Percentiles rank a stretch among this genome's conserved stretches.
Conservation (phyloP, 169 alveolate genomes). For the Amoebophrya sp. region DNA sequence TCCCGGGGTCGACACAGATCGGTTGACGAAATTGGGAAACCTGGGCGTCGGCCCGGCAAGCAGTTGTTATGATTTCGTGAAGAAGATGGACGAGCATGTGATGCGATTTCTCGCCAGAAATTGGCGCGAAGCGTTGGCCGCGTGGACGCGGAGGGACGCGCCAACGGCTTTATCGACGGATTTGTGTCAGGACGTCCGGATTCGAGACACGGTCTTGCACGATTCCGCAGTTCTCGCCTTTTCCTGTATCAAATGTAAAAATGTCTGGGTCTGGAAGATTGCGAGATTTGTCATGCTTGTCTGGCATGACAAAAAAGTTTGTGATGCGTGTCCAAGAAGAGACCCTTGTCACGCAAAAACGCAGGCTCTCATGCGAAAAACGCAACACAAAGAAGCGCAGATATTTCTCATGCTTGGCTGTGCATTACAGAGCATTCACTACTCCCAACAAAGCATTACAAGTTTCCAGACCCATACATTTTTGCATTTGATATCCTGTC, state of each 20-base stretch:
- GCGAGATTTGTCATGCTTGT: too few species aligned
- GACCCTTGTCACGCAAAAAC: too few species aligned
- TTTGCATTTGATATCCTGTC: too few species aligned
- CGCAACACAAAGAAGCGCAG: too few species aligned
- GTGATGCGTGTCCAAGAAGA: too few species aligned
- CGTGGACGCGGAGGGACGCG: conserved; percentile 7
- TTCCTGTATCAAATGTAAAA: too few species aligned
- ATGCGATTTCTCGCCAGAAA: neutral
- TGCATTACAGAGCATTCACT: neutral
- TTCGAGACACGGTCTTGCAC: neutral
- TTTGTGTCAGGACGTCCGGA: neutral
- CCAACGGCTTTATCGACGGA: neutral
- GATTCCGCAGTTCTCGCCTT: neutral
- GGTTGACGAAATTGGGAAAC: neutral
- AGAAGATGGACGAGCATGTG: neutral
- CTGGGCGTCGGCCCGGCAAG: neutral
- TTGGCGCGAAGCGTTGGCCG: neutral
- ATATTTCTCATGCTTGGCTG: too few species aligned
- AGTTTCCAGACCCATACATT: too few species aligned
- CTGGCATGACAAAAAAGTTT: too few species aligned
- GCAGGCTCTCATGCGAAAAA: too few species aligned
- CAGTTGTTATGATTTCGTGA: neutral
- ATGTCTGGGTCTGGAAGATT: too few species aligned
- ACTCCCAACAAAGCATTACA: too few species aligned
- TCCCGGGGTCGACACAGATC: neutral